Conservation (phyloP, 768 basidiomycete genomes). For the Naematelia aurantialba region DNA sequence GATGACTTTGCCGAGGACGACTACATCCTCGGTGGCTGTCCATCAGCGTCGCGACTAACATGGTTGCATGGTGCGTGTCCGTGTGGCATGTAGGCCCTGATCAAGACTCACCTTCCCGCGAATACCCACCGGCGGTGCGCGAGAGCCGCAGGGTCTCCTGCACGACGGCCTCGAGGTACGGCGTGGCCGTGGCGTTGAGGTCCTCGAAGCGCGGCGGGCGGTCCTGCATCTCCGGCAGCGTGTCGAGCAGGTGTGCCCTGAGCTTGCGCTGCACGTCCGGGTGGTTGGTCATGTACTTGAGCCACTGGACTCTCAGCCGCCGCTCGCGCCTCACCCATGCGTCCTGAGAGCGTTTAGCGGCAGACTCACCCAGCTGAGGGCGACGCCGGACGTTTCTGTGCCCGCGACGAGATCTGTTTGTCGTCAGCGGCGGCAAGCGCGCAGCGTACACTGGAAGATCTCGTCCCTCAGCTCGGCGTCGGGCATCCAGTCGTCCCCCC, state of each 20-base stretch:
- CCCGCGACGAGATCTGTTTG: constrained; percentile 34
- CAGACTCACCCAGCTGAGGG: constrained; percentile 35
- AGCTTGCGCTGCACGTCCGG: constrained; percentile 35
- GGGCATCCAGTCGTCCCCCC: constrained; percentile 31
- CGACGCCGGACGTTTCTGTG: constrained; percentile 35
- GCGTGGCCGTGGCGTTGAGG: constrained; percentile 21
- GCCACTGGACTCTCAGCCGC: constrained; percentile 19
- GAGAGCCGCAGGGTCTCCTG: constrained; percentile 37
- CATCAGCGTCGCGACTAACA: constrained; percentile 1
- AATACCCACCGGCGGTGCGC: constrained; percentile 30
- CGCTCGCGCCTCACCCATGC: background rate
- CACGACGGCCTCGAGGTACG: constrained; percentile 45
- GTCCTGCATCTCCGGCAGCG: constrained; percentile 23
- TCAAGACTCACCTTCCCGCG: constrained; percentile 22
- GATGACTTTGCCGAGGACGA: constrained; percentile 34
- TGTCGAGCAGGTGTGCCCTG: constrained; percentile 18
- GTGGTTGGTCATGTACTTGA: constrained; percentile 40
- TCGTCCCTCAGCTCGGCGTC: constrained; percentile 41
- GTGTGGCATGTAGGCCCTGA: background rate
- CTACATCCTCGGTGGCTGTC: constrained; percentile 31
- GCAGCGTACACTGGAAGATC: constrained; percentile 30
- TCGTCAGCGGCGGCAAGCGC: background rate
- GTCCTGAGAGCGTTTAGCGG: too few species aligned
- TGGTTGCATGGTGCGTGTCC: too few species aligned
- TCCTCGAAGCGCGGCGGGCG: constrained; percentile 32